Percentiles rank a stretch among this genome's conserved stretches.
These are phyloP conservation scores for Pichia occidentalis DNA, from an alignment of 805 yeast species.

Conservation along the genomic window DNA sequence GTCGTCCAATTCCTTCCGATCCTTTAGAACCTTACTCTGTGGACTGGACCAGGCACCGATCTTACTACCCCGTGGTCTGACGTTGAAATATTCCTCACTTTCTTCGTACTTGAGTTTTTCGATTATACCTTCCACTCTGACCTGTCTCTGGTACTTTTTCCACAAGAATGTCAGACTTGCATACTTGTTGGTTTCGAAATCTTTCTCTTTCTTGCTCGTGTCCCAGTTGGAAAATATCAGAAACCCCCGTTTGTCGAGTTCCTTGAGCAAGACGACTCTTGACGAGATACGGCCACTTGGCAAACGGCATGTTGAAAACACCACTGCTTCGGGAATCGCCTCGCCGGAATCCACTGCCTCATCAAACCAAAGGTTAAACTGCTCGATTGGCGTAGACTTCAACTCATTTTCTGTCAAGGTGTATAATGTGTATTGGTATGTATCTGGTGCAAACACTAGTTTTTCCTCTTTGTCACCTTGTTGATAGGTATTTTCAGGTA, in stretches of 20 bases:
- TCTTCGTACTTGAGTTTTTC: constrained; percentile 70
- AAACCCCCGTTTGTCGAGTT: constrained; percentile 78
- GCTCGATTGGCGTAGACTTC: constrained; percentile 55
- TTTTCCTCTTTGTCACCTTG: constrained; percentile 18
- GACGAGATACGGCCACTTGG: constrained; percentile 90
- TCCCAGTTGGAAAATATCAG: constrained; percentile 90
- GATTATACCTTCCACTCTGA: constrained; percentile 81
- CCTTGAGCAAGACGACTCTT: constrained; percentile 81
- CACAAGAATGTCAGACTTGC: constrained; percentile 89
- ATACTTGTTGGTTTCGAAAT: constrained; percentile 62
- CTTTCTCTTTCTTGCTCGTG: constrained; percentile 72
- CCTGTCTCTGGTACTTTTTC: constrained; percentile 87
- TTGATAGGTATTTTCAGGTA: constrained; percentile 16
- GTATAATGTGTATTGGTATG: constrained; percentile 77
- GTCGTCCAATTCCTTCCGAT: constrained; percentile 58
- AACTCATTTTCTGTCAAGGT: constrained; percentile 51
- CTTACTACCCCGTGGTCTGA: constrained; percentile 88
- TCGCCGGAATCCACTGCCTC: constrained; percentile 59
- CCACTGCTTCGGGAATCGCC: constrained; percentile 74
- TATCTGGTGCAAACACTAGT: constrained; percentile 64
- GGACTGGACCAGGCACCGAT: constrained; percentile 98
- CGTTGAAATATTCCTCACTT: constrained; percentile 67
- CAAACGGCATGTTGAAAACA: constrained; percentile 79
- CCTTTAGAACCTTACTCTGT: constrained; percentile 57
- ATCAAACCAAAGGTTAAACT: constrained; percentile 80